Base-by-base conservation (phyloP, 2,329 filamentous ascomycete genomes). In the Fusarium sp. region DNA sequence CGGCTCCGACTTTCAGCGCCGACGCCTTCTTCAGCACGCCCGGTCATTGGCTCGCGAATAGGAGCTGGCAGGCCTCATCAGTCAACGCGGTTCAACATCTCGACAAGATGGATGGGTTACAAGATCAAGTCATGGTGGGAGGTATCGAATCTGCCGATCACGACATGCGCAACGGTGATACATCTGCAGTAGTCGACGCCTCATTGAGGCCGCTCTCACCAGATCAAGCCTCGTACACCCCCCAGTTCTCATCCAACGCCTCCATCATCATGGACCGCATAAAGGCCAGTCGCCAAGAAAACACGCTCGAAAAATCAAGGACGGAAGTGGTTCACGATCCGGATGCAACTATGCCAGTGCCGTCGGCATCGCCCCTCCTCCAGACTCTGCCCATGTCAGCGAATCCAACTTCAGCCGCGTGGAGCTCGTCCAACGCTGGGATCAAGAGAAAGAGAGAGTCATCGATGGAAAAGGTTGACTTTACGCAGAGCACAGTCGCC, bases 401-500 rank as follows among this genome's bases (percentile, higher is more conserved):
- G 33, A 58, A 29, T 29, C 65, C 59, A n/a, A 20, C 16, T n/a
- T 39, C 61, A 22, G 57, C 48, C 13, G 31, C 57, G 8, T 33
- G 37, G 27, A 35, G 41, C 41, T 68, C 65, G 33, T 58, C 72
- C 16, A 71, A 60, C 20, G 29, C 37, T 7, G 67, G 73, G 5
- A 43, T 74, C 16, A 83, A 84, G 70, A 75, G 81, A 39, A 83
- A 83, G 69, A 77, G 79, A 65, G 73, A 74, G 14, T 27, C 69
- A 3, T 58, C 65, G 18, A 62, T 29, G 2, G 68, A 69, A 16
- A 65, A 56, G 2, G 68, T 79, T 5, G 81, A 84, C 52, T 83
- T 84, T 48, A 75, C 74, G 4, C 81, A 81, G 64, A 78, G 70
- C 71, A 83, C 83, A 6, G 77, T 83, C 20, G 59, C 76, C 0